phyloP scores from a whole-genome alignment of 2,329 filamentous ascomycete species.

The Westerdykella ornata region DNA sequence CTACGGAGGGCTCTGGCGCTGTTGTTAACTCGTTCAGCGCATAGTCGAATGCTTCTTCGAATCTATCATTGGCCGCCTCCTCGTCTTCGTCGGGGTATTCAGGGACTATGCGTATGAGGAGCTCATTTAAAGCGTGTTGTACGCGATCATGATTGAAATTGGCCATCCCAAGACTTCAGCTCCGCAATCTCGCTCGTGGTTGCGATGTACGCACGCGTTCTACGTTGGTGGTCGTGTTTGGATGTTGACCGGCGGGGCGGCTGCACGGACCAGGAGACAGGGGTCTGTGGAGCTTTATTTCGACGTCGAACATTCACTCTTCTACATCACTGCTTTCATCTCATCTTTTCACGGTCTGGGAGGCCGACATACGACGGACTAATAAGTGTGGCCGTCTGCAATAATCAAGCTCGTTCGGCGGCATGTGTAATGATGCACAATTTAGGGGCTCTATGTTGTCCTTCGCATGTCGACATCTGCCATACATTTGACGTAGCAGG shows the following conservation, averaged over 20 bases:
- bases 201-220: background rate
- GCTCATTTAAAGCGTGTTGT: slow-evolving; percentile 69
- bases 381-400: too few relatives aligned
- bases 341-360: too few relatives aligned
- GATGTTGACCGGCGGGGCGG: slow-evolving; percentile 1
- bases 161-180: slow-evolving; percentile 15
- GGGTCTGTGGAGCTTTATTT: too few relatives aligned
- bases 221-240: slow-evolving; percentile 4
- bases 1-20: slow-evolving; percentile 48
- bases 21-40: slow-evolving; percentile 44
- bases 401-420: too few relatives aligned
- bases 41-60: slow-evolving; percentile 54
- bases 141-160: slow-evolving; percentile 53
- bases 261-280: background rate
- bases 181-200: too few relatives aligned
- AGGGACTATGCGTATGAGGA: slow-evolving; percentile 69
- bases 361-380: too few relatives aligned
- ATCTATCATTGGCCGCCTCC: slow-evolving; percentile 59
- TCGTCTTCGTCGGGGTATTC: slow-evolving; percentile 59
- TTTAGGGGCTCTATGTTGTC: too few relatives aligned
- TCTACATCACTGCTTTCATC: too few relatives aligned
- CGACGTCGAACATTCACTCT: too few relatives aligned
- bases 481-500: too few relatives aligned
- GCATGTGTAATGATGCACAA: too few relatives aligned
- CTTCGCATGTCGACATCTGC: too few relatives aligned